Evolutionary conservation across 2,329 filamentous ascomycete species (phyloP).

Genomic region (Parascedosporium putredinis): DNA sequence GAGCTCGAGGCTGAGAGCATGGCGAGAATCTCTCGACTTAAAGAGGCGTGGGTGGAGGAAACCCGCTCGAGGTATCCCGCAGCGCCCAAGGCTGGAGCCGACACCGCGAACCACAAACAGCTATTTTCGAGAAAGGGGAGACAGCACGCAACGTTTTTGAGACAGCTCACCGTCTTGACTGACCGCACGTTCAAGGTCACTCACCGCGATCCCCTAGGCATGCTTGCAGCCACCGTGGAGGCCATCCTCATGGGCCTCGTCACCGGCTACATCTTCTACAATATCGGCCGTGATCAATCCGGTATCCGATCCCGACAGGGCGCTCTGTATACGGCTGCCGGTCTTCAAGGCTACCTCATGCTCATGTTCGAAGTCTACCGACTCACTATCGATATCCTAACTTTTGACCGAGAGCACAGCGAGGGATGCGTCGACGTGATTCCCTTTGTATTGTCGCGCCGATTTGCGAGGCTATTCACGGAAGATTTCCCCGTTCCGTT

Average conservation of each 20-base stretch:
- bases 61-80: conserved; percentile 18
- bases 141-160: conserved; percentile 43
- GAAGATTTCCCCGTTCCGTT: conserved; percentile 67
- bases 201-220: conserved; percentile 66
- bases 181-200: conserved; percentile 61
- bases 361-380: conserved; percentile 68
- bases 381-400: conserved; percentile 61
- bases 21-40: conserved; percentile 50
- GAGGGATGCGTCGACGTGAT: conserved; percentile 62
- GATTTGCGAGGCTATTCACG: conserved; percentile 56
- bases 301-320: conserved; percentile 67
- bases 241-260: conserved; percentile 61
- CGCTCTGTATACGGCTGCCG: conserved; percentile 60
- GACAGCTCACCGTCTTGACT: conserved; percentile 57
- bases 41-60: conserved; percentile 44
- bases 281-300: conserved; percentile 52
- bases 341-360: conserved; percentile 66
- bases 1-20: conserved; percentile 53
- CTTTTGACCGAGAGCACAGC: conserved; percentile 65
- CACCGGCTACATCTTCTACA: conserved; percentile 62
- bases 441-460: conserved; percentile 59
- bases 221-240: conserved; percentile 59
- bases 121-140: conserved; percentile 11
- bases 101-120: background rate
- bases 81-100: conserved; percentile 7